These are phyloP conservation scores for Bremia lactucae DNA, from an alignment of 352 stramenopile species.

Conservation along the genomic window DNA sequence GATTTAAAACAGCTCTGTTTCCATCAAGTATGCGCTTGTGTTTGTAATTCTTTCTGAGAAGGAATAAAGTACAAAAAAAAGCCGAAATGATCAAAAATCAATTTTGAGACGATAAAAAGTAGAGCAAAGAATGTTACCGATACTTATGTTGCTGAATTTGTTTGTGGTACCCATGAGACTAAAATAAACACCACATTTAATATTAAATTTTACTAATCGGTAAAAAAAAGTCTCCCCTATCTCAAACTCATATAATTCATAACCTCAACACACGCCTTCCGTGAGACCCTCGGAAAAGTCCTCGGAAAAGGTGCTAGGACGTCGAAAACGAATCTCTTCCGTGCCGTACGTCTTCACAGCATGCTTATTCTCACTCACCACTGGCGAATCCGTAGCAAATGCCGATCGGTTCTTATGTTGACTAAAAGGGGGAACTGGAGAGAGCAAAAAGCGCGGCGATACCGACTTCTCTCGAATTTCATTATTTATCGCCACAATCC, in stretches of 20 bases:
- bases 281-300: constrained; percentile 65
- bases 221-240: neutral
- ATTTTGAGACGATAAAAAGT: neutral
- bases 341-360: constrained; percentile 61
- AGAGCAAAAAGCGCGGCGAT: constrained; percentile 43
- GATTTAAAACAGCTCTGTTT: constrained; percentile 17
- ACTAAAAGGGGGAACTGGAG: constrained; percentile 31
- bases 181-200: too few species aligned
- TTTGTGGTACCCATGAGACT: too few species aligned
- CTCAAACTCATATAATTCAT: constrained; percentile 24
- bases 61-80: constrained; percentile 7
- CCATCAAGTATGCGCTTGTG: constrained; percentile 23
- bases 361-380: constrained; percentile 28
- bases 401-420: constrained; percentile 21
- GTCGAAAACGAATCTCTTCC: constrained; percentile 54
- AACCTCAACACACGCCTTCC: constrained; percentile 69
- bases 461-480: constrained; percentile 33
- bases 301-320: constrained; percentile 56
- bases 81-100: too few species aligned
- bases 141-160: too few species aligned
- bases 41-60: constrained; percentile 10
- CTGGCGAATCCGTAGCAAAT: constrained; percentile 39
- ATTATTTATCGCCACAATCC: constrained; percentile 20
- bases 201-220: too few species aligned
- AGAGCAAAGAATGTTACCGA: too few species aligned